phyloP scores from a whole-genome alignment of 768 basidiomycete species.

The Suillus discolor region DNA sequence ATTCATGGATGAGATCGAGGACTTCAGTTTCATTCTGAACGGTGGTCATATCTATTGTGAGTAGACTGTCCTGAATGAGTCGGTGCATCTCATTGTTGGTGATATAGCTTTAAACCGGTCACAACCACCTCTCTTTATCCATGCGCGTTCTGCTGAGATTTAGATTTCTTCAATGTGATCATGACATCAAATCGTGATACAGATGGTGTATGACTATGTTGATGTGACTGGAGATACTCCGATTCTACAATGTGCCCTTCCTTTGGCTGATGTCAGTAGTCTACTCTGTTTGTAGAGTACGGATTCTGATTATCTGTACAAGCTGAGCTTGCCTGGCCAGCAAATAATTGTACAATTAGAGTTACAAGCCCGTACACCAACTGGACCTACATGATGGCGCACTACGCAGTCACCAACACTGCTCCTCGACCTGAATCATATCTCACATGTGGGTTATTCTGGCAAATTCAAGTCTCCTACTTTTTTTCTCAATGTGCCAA shows the following conservation, averaged over 20 bases:
- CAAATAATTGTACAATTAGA: conserved; percentile 64
- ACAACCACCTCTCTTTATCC: conserved; percentile 90
- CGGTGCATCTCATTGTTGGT: conserved; percentile 5
- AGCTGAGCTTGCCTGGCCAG: conserved; percentile 87
- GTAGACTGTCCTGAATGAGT: conserved; percentile 11
- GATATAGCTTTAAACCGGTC: conserved; percentile 77
- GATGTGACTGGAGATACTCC: conserved; percentile 65
- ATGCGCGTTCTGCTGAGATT: conserved; percentile 49
- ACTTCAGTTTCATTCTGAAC: conserved; percentile 91
- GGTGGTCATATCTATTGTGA: conserved; percentile 90
- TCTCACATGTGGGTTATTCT: conserved; percentile 47
- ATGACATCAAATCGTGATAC: conserved; percentile 1
- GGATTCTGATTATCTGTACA: conserved; percentile 26
- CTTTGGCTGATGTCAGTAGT: conserved; percentile 69
- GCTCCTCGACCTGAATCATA: conserved; percentile 92
- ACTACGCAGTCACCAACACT: conserved; percentile 76
- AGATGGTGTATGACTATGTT: conserved; percentile 94
- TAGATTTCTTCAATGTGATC: neutral
- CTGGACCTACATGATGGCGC: conserved; percentile 64
- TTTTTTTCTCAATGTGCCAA: conserved; percentile 5
- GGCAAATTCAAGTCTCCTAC: conserved; percentile 1
- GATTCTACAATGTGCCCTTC: conserved; percentile 79
- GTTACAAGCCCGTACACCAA: conserved; percentile 75
- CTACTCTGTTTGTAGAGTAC: neutral
- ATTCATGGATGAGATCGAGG: conserved; percentile 91